Evolutionary conservation across 2,329 filamentous ascomycete species (phyloP).

Genomic region (Nakataea oryzae): DNA sequence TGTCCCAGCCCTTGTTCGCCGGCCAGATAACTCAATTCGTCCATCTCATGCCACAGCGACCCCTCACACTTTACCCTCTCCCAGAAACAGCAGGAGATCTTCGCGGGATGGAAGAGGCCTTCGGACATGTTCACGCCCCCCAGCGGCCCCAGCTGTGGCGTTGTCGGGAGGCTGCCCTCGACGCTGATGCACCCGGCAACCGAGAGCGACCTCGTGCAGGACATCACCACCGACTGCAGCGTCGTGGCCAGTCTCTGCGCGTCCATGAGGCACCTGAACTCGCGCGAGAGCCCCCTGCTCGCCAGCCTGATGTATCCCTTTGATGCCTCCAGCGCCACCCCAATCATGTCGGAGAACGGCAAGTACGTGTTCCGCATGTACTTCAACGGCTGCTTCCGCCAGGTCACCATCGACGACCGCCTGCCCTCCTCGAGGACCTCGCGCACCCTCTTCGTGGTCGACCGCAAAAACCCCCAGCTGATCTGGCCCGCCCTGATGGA

Average conservation of each 20-base stretch:
- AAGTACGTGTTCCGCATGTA: slow-evolving; percentile 90
- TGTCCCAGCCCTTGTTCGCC: slow-evolving; percentile 5
- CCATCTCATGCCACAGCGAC: slow-evolving; percentile 37
- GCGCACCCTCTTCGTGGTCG: slow-evolving; percentile 76
- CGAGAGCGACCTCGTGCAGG: slow-evolving; percentile 79
- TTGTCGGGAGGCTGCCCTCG: slow-evolving; percentile 4
- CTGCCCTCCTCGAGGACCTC: slow-evolving; percentile 68
- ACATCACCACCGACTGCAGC: slow-evolving; percentile 92
- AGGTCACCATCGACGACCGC: slow-evolving; percentile 80
- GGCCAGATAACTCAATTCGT: slow-evolving; percentile 10
- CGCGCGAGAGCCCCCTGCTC: slow-evolving; percentile 59
- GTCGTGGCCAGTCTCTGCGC: slow-evolving; percentile 93
- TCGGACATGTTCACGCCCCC: slow-evolving; percentile 47
- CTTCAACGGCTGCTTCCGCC: slow-evolving; percentile 88
- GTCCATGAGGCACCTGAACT: slow-evolving; percentile 57
- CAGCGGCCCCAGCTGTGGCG: neutral
- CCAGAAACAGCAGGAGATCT: slow-evolving; percentile 59
- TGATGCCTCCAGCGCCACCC: slow-evolving; percentile 44
- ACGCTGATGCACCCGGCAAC: slow-evolving; percentile 25
- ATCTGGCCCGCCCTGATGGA: slow-evolving; percentile 90
- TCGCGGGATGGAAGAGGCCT: slow-evolving; percentile 76
- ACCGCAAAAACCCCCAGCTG: slow-evolving; percentile 69
- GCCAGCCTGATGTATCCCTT: slow-evolving; percentile 64
- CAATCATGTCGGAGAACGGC: slow-evolving; percentile 62
- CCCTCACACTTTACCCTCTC: slow-evolving; percentile 62